Base-by-base conservation (phyloP, 345 rosid genomes). In the Pugionium dolabratum region DNA sequence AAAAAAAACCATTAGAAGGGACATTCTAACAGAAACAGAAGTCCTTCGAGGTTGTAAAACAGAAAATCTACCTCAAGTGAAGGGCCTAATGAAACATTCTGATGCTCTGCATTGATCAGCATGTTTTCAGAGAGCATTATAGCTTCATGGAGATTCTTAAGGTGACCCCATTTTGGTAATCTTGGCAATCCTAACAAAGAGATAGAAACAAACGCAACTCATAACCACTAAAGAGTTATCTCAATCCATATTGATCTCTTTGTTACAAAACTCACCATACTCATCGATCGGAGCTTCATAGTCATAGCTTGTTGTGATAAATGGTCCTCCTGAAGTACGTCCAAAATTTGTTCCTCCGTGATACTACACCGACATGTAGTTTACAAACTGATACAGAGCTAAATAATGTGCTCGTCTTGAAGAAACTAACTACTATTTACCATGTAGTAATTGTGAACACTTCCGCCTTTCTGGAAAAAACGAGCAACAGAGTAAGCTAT, bases 261-360 rank as follows among this genome's bases (percentile, higher is more conserved):
- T 29, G 39, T 54, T 59, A 47, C 52, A 33, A 46, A 43, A 56
- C 81, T 79, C 55, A 94, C 99, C 99, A 67, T 94, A 94, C 74
- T 94, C 99, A 81, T 94, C 99, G 41, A 94, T 86, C 0, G 99
- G 99, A 64, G 99, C 99, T 67, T 93, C 98, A 42, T 94, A 90
- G 75, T 94, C 99, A 78, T 94, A 94, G 77, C 97, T 90, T 51
- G 97, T 90, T 31, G 99, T 90, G 61, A 94, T 88, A 66, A 94
- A 94, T 28, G 96, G 97, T 64, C 97, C 97, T 40, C 97, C 97
- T 57, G 95, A 61, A 53, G 99, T 94, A 54, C 99, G 94, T 50
- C 91, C 97, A 64, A 94, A 94, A 67, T 94, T 94, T 9, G 99
- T 94, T 69, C 99, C 99, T 35, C 99, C 99, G 10, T 94, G 99